phyloP scores from a whole-genome alignment of 2,329 filamentous ascomycete genomes.

The Penicillium digitatum region DNA sequence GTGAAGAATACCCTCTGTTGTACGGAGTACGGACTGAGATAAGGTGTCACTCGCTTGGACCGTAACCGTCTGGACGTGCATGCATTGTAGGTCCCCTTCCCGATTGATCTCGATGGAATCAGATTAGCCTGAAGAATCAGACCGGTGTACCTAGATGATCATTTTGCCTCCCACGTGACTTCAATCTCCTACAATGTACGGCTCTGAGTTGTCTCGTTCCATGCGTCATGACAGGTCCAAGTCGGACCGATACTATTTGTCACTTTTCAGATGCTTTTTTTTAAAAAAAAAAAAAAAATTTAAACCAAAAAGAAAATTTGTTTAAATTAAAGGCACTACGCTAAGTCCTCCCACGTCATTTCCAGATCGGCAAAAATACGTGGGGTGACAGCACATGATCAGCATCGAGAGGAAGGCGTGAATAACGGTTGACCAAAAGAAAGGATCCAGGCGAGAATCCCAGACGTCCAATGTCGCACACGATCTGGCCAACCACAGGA shows the following conservation, averaged over 20 bases:
- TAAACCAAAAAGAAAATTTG: too few species aligned
- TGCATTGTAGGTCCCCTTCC: neutral
- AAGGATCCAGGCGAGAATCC: neutral
- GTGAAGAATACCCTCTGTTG: neutral
- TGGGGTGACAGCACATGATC: conserved; percentile 4
- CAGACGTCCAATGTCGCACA: neutral
- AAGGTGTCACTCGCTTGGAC: neutral
- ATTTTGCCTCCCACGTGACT: neutral
- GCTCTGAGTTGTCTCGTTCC: neutral
- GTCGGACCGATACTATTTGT: neutral
- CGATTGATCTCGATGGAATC: neutral
- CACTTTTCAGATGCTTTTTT: neutral
- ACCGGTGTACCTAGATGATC: neutral
- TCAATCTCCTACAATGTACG: neutral
- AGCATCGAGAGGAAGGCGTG: neutral
- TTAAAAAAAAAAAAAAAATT: neutral
- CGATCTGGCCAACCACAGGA: neutral
- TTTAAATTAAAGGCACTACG: neutral
- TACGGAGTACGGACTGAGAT: neutral
- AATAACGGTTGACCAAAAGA: neutral
- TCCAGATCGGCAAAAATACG: neutral
- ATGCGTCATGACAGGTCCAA: conserved; percentile 2
- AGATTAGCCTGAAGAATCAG: neutral
- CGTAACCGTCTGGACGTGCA: neutral
- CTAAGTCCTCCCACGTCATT: neutral